Evolutionary conservation across 495 filamentous ascomycete genomes (phyloP), one percentile per base, ranked within the genome.

Genomic region (Talaromyces proteolyticus): DNA sequence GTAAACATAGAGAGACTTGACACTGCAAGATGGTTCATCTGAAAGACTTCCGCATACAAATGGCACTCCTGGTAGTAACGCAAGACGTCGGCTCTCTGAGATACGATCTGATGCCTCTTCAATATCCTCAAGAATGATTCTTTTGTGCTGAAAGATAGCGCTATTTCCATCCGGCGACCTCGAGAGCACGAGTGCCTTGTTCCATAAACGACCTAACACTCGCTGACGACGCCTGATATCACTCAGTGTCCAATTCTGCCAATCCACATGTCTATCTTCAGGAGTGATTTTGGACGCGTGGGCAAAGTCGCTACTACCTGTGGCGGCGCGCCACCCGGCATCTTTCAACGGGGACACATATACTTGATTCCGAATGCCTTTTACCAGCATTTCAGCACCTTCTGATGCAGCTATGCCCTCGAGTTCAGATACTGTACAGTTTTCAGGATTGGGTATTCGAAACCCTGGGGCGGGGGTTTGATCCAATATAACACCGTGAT

Each of bases 401-500:
- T 69, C 61, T 0, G 68, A 63, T 7, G 74, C 61, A 49, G 70
- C 63, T 17, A 71, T 19, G n/a, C 59, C 50, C 18, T 67, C 40
- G 38, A 79, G 53, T 17, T 77, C 63, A 6, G 65, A 58, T 3
- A 77, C 63, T 8, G 72, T 76, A 37, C 62, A 70, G 10, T 63
- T 62, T 2, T 62, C 59, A 7, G 71, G 58, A 26, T 65, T 67
- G 6, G 74, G 73, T 44, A 85, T 71, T 3, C 65, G 56, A 25
- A 85, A 57, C 7, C 76, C 78, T 14, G 80, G 78, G 2, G 53
- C 34, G 5, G 72, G 76, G 0, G 81, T 85, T 65, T 91, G 91
- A 6, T 78, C 67, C 12, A 98, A 72, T 16, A 95, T 79, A 14
- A 60, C 59, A 14, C 93, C 93, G 38, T 80, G 76, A 66, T 98